Conservation (phyloP, 169 alveolate species). For the Babesia ovis region DNA sequence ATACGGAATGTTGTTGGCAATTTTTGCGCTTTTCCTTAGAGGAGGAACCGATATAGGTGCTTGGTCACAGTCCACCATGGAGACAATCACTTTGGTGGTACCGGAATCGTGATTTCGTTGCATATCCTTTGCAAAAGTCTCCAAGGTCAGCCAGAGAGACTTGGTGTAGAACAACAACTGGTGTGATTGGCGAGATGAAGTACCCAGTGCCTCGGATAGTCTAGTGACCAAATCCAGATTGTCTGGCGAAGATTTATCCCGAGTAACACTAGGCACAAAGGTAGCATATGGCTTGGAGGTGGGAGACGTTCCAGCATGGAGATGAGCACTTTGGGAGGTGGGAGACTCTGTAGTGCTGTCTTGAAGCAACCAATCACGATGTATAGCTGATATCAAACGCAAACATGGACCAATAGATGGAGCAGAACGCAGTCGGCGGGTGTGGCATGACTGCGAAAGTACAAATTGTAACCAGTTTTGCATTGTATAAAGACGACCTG, state of each 20-base stretch:
- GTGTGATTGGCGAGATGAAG: not conserved
- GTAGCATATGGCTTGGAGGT: not conserved
- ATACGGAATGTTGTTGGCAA: too few species aligned
- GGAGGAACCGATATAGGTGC: too few species aligned
- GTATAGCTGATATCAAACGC: not conserved
- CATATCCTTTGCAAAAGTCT: not conserved
- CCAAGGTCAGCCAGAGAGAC: not conserved
- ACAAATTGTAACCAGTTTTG: not conserved
- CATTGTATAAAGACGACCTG: not conserved
- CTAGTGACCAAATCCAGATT: not conserved
- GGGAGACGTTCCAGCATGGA: not conserved
- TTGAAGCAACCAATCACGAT: slow-evolving; percentile 4
- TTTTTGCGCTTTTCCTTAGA: too few species aligned
- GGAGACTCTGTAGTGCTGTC: too few species aligned
- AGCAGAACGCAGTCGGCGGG: not conserved
- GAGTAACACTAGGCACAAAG: not conserved
- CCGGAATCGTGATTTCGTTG: too few species aligned
- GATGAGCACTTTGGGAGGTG: too few species aligned
- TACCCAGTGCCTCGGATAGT: not conserved
- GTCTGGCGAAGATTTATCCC: not conserved
- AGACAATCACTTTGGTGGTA: too few species aligned
- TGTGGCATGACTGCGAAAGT: not conserved
- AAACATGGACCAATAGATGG: not conserved
- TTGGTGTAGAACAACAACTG: not conserved
- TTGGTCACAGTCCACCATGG: too few species aligned